phyloP scores from a whole-genome alignment of 176 grass and related monocot species.

The Ananas comosus region DNA sequence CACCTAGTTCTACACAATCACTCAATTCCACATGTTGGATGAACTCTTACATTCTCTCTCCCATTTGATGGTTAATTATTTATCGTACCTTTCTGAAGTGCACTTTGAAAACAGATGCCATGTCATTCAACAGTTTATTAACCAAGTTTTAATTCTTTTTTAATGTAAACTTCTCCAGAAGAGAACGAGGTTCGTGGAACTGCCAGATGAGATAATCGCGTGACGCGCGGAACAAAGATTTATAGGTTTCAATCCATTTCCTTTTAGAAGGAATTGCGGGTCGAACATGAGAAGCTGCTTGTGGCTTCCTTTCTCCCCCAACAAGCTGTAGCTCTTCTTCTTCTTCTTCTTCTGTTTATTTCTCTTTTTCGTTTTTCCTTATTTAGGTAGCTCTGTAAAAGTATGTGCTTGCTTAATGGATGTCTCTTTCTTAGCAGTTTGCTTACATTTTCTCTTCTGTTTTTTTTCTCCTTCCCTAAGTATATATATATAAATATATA shows the following conservation, averaged over 20 bases:
- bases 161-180: constrained; percentile 37
- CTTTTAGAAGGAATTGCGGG: constrained; percentile 22
- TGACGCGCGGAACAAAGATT: background rate
- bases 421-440: too few relatives aligned
- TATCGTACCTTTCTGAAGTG: too few relatives aligned
- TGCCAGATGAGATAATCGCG: constrained; percentile 66
- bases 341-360: constrained; percentile 11
- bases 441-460: too few relatives aligned
- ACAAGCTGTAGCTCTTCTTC: background rate
- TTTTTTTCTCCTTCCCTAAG: too few relatives aligned
- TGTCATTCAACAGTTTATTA: background rate
- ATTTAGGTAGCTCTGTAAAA: background rate
- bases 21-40: too few relatives aligned
- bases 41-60: too few relatives aligned
- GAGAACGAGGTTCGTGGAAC: constrained; percentile 56
- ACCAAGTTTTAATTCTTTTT: background rate
- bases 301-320: constrained; percentile 60
- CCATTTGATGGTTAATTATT: too few relatives aligned
- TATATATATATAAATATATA: too few relatives aligned
- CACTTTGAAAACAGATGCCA: too few relatives aligned
- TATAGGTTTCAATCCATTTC: constrained; percentile 2
- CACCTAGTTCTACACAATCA: too few relatives aligned
- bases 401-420: too few relatives aligned
- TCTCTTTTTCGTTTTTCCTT: constrained; percentile 1
- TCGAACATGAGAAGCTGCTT: constrained; percentile 65